Evolutionary conservation across 441 rosid genomes (phyloP).

Genomic region (Erodium trifolium): DNA sequence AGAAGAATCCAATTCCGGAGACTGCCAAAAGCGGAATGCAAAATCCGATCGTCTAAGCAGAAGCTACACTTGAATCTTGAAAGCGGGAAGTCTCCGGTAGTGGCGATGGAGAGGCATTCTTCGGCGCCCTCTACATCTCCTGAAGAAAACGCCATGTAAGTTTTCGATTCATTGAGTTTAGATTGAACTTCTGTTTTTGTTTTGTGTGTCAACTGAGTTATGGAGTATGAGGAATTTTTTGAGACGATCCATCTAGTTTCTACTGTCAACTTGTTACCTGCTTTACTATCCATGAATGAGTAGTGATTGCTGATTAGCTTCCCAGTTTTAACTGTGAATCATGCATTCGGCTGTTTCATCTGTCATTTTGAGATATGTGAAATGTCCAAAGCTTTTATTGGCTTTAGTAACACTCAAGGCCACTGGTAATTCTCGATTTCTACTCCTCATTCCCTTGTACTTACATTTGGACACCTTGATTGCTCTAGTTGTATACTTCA

Average conservation of each 20-base stretch:
- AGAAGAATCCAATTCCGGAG: not conserved
- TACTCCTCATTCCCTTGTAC: not conserved
- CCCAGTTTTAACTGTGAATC: not conserved
- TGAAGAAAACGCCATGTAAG: slow-evolving; percentile 63
- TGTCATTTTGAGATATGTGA: not conserved
- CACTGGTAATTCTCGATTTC: too few relatives aligned
- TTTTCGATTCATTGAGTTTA: slow-evolving; percentile 3
- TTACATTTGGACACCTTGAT: not conserved
- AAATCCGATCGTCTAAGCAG: not conserved
- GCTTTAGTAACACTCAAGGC: too few relatives aligned
- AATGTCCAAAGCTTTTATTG: too few relatives aligned
- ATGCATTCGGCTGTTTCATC: slow-evolving; percentile 2
- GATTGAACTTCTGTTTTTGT: too few relatives aligned
- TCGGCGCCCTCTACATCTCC: slow-evolving; percentile 29
- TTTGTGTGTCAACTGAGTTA: too few relatives aligned
- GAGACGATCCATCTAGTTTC: too few relatives aligned
- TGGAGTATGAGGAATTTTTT: not conserved
- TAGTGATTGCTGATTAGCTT: not conserved
- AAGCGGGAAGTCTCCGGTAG: not conserved
- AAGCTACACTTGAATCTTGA: not conserved
- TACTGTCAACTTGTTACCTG: too few relatives aligned
- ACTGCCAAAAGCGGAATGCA: not conserved
- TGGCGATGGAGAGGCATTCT: slow-evolving; percentile 53
- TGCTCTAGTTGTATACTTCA: not conserved
- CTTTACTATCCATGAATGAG: not conserved